phyloP scores from a whole-genome alignment of 2,329 filamentous ascomycete genomes.

The Colletotrichum acutatum region DNA sequence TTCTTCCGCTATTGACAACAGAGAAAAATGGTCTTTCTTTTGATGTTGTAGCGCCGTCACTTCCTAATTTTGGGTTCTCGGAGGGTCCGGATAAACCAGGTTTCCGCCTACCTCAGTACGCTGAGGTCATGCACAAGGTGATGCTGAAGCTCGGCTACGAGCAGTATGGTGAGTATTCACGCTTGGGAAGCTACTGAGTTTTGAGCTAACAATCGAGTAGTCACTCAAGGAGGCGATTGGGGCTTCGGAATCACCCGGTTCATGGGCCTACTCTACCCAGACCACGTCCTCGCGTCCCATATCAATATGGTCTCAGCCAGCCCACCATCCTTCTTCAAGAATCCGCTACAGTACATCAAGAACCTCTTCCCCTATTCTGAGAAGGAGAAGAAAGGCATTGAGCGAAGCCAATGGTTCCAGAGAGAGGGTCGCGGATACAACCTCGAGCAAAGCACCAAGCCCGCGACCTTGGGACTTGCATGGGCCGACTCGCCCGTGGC shows the following conservation, averaged over 20 bases:
- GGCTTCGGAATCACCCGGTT: slow-evolving; percentile 73
- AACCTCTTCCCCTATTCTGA: slow-evolving; percentile 65
- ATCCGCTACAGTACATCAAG: slow-evolving; percentile 68
- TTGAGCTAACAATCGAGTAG: slow-evolving; percentile 40
- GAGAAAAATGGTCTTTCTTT: slow-evolving; percentile 55
- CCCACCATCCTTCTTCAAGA: slow-evolving; percentile 59
- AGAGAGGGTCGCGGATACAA: slow-evolving; percentile 69
- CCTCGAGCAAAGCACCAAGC: slow-evolving; percentile 71
- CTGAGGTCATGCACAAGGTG: slow-evolving; percentile 71
- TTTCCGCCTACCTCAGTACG: slow-evolving; percentile 48
- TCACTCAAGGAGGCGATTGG: slow-evolving; percentile 77
- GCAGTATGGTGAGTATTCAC: slow-evolving; percentile 58
- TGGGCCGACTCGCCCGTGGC: slow-evolving; percentile 77
- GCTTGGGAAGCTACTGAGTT: slow-evolving; percentile 26
- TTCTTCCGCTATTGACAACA: slow-evolving; percentile 61
- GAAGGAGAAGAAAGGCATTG: slow-evolving; percentile 62
- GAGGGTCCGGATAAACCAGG: slow-evolving; percentile 43
- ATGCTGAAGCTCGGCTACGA: slow-evolving; percentile 76
- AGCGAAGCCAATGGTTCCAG: slow-evolving; percentile 67
- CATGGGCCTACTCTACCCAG: slow-evolving; percentile 69
- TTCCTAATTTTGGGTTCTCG: slow-evolving; percentile 68
- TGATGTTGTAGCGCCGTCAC: slow-evolving; percentile 66
- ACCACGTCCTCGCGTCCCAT: slow-evolving; percentile 68
- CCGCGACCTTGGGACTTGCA: slow-evolving; percentile 77
- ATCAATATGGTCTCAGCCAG: slow-evolving; percentile 64